phyloP scores from a whole-genome alignment of 2,329 filamentous ascomycete species.

The Aureobasidium mangrovei region DNA sequence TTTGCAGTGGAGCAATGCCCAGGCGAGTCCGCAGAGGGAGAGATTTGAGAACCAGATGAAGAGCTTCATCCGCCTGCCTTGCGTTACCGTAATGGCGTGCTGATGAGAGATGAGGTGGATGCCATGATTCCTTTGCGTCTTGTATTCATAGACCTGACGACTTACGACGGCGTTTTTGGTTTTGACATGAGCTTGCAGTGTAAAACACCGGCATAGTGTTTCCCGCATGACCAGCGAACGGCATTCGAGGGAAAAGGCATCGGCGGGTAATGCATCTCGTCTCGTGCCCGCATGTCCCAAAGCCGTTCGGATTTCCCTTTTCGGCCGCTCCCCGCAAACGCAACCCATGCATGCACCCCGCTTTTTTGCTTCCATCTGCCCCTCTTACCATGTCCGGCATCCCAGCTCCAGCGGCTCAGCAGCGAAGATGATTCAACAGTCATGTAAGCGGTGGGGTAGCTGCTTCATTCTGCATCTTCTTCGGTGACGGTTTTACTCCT shows the following conservation, averaged over 20 bases:
- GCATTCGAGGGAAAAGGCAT: background rate
- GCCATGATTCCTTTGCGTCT: too few relatives aligned
- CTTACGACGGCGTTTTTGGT: too few relatives aligned
- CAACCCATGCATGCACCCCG: slow-evolving; percentile 5
- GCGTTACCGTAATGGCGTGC: too few relatives aligned
- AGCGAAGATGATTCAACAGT: background rate
- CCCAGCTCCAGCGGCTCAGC: too few relatives aligned
- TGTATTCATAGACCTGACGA: too few relatives aligned
- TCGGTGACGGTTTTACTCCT: too few relatives aligned
- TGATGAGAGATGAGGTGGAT: too few relatives aligned
- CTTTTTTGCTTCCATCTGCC: background rate
- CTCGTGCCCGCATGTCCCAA: too few relatives aligned
- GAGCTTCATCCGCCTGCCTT: background rate
- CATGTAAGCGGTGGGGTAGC: background rate
- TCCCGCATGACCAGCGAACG: too few relatives aligned
- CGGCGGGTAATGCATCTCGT: background rate
- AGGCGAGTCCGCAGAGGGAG: background rate
- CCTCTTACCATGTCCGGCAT: background rate
- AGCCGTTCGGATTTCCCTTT: slow-evolving; percentile 1
- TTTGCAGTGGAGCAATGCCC: slow-evolving; percentile 1
- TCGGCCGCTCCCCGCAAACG: background rate
- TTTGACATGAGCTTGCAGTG: too few relatives aligned
- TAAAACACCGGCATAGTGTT: too few relatives aligned
- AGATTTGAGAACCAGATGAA: background rate
- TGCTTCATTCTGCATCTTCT: too few relatives aligned